Base-by-base conservation (phyloP, 2,329 filamentous ascomycete species). In the Colletotrichum higginsianum region DNA sequence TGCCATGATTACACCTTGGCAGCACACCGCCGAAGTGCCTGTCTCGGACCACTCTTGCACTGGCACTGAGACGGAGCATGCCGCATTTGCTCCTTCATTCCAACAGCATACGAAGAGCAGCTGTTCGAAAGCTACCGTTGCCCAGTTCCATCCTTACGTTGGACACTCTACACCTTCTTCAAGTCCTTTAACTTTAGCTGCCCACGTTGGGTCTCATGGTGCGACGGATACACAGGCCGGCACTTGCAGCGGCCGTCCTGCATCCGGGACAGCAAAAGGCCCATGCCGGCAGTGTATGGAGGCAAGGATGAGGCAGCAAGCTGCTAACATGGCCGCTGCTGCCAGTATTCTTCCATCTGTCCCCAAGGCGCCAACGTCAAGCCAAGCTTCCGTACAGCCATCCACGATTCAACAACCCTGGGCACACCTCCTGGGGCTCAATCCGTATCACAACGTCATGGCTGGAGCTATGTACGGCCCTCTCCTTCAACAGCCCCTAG, bases 251-350 rank as follows among this genome's bases (percentile, higher is more conserved):
- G 26, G 30, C 26, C 65, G 65, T 21, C 65, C 66, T 46, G 50
- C 52, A 21, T 35, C 53, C 4, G 60, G 65, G 49, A 53, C 52
- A 9, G 53, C 52, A 12, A 73, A 74, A 18, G 65, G 40, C 3
- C 70, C 72, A 16, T 74, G 72, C 60, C 61, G 65, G 18, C 61
- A 74, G 30, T 74, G 72, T 49, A 16, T 74, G 40, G 65, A 74
- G 50, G 72, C 66, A 11, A 66, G 66, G 40, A 38, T 74, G 21
- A 57, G 72, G 40, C 65, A 66, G 30, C 69, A 73, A 49, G 72
- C 71, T 23, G 71, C 70, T 7, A 56, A 23, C 30, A 52, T 72
- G 35, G 58, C n/a, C 12, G 46, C 50, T 11, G 46, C 56, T 18
- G 56, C 56, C 13, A 40, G 46, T 21, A 49, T 18, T 16, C 18